Percentiles rank a stretch among this genome's conserved stretches.
Conservation (phyloP, 2,329 filamentous ascomycete genomes). For the Thielaviopsis punctulata region DNA sequence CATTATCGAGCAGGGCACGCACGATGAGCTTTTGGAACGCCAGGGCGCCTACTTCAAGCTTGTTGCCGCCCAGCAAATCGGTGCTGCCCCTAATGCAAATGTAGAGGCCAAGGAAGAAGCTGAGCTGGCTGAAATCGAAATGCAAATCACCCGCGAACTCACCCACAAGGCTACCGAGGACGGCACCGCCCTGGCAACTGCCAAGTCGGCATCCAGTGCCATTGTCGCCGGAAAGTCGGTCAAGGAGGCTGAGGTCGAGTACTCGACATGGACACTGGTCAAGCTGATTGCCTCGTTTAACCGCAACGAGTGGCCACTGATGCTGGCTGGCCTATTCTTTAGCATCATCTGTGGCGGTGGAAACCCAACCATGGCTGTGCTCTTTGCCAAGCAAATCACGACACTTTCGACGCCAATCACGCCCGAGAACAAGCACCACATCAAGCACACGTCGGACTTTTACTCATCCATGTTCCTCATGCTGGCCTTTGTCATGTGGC, state of each 20-base stretch:
- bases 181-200: slow-evolving; percentile 36
- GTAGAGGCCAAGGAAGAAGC: slow-evolving; percentile 36
- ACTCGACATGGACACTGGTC: slow-evolving; percentile 59
- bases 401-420: slow-evolving; percentile 41
- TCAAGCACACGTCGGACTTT: slow-evolving; percentile 60
- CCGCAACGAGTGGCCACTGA: slow-evolving; percentile 48
- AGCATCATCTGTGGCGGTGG: slow-evolving; percentile 64
- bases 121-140: slow-evolving; percentile 14
- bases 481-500: slow-evolving; percentile 56
- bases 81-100: slow-evolving; percentile 34
- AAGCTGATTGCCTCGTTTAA: slow-evolving; percentile 73
- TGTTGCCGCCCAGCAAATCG: slow-evolving; percentile 76
- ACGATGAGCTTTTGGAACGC: slow-evolving; percentile 56
- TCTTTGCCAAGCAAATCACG: slow-evolving; percentile 79
- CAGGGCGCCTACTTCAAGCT: slow-evolving; percentile 65
- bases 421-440: slow-evolving; percentile 30
- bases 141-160: slow-evolving; percentile 27
- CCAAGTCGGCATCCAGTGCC: slow-evolving; percentile 50
- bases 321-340: slow-evolving; percentile 57
- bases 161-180: slow-evolving; percentile 35
- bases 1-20: slow-evolving; percentile 87
- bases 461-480: slow-evolving; percentile 84
- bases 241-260: slow-evolving; percentile 35
- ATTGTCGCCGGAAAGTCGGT: slow-evolving; percentile 39
- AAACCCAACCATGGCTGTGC: slow-evolving; percentile 55